Conservation (phyloP, 257 asterid species). For the Vinca minor region DNA sequence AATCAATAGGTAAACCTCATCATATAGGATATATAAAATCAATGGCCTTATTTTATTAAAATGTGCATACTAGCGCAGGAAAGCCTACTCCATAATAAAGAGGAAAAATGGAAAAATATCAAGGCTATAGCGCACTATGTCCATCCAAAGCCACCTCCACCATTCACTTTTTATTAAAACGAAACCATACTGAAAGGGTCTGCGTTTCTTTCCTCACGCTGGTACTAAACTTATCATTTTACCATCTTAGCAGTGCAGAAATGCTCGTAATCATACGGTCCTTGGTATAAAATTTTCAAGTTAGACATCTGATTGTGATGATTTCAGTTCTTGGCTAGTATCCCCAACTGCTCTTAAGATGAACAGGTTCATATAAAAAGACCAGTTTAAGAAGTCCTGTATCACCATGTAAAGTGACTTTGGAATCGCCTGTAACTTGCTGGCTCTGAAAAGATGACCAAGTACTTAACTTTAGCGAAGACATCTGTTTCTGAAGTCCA, state of each 20-base stretch:
- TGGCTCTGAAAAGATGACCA: background rate
- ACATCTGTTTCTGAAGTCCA: background rate
- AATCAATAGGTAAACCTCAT: background rate
- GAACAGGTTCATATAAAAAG: background rate
- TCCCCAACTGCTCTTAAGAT: background rate
- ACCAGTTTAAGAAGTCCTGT: background rate
- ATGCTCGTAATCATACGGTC: background rate
- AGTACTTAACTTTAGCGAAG: background rate
- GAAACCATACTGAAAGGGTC: too few species aligned
- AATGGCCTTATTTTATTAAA: too few species aligned
- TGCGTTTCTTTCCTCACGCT: background rate
- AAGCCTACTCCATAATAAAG: too few species aligned
- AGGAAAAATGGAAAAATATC: too few species aligned
- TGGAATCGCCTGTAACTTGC: background rate
- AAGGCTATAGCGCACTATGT: background rate
- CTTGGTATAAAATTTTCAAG: background rate
- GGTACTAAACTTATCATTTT: background rate
- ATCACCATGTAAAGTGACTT: background rate
- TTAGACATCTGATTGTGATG: background rate
- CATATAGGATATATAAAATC: background rate
- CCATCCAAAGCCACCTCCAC: background rate
- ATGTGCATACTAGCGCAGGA: too few species aligned
- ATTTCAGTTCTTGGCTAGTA: background rate
- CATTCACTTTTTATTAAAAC: background rate
- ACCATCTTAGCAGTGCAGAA: background rate